These are phyloP conservation scores for Fusarium camptoceras DNA, from an alignment of 2,329 filamentous ascomycete genomes.

Conservation along the genomic window DNA sequence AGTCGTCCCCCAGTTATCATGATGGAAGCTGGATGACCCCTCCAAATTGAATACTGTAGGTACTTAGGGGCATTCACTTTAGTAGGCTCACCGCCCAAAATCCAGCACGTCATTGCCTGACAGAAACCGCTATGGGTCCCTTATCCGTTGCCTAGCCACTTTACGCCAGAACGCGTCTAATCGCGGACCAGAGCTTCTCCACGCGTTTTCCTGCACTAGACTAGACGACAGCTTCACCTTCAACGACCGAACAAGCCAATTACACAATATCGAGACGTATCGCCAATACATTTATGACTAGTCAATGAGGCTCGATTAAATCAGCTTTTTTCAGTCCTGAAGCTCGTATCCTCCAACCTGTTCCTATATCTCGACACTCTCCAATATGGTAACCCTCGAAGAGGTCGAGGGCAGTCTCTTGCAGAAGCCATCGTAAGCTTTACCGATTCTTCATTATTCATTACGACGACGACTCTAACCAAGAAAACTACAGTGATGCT, in stretches of 20 bases:
- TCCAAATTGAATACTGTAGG: constrained; percentile 15
- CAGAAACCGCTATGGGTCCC: constrained; percentile 13
- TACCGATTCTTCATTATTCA: not conserved
- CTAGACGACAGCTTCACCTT: constrained; percentile 8
- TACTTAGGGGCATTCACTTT: not conserved
- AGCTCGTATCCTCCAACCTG: not conserved
- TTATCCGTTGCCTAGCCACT: constrained; percentile 42
- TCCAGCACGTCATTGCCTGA: constrained; percentile 38
- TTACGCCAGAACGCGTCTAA: constrained; percentile 44
- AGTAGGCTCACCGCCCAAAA: constrained; percentile 28
- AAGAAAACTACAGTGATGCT: constrained; percentile 45
- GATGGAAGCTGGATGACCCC: constrained; percentile 18
- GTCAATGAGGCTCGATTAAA: not conserved
- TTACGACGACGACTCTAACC: constrained; percentile 4
- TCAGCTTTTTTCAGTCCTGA: not conserved
- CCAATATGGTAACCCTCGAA: constrained; percentile 52
- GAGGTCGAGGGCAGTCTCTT: constrained; percentile 51
- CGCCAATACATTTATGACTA: not conserved
- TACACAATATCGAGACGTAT: constrained; percentile 2
- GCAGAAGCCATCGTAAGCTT: constrained; percentile 50
- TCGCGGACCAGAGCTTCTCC: constrained; percentile 34
- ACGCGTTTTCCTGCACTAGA: constrained; percentile 34
- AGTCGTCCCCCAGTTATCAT: not conserved
- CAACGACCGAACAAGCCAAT: constrained; percentile 1
- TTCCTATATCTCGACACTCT: not conserved